Conservation (phyloP, 176 grass and related monocot genomes). For the Stipa capillata region DNA sequence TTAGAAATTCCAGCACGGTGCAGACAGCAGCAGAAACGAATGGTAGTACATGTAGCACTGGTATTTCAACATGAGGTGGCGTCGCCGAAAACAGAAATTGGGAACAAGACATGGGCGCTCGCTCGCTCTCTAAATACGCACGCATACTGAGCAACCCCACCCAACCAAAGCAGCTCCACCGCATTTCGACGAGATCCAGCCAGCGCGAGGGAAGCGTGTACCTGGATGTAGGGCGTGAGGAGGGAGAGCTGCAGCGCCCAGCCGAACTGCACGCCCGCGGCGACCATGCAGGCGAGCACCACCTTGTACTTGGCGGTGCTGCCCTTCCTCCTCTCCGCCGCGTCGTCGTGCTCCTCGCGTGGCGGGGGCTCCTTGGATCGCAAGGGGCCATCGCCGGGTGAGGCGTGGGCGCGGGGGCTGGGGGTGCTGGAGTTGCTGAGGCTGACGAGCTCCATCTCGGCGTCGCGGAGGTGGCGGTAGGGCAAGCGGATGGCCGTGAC, state of each 20-base stretch:
- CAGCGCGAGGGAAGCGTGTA: not conserved
- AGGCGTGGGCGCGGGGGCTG: not conserved
- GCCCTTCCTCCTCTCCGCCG: not conserved
- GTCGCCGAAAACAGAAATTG: not conserved
- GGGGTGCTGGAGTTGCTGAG: constrained; percentile 6
- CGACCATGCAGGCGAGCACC: constrained; percentile 84
- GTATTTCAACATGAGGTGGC: not conserved
- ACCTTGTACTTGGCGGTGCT: constrained; percentile 33
- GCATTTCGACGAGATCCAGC: not conserved
- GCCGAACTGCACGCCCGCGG: constrained; percentile 95
- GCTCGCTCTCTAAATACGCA: not conserved
- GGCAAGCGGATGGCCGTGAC: constrained; percentile 50
- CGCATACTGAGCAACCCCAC: not conserved
- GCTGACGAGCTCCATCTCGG: constrained; percentile 71
- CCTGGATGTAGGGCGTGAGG: constrained; percentile 97
- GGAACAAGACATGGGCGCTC: not conserved
- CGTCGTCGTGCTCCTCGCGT: too few species aligned
- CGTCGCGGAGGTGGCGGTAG: constrained; percentile 63
- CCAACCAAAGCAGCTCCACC: not conserved
- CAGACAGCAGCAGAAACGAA: not conserved
- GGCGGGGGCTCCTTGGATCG: constrained; percentile 6
- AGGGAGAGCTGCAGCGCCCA: constrained; percentile 98
- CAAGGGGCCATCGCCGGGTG: not conserved
- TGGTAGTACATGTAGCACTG: not conserved
- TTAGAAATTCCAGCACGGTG: not conserved